These are phyloP conservation scores for Boletus sp. DNA, from an alignment of 768 basidiomycete genomes.

Conservation along the genomic window DNA sequence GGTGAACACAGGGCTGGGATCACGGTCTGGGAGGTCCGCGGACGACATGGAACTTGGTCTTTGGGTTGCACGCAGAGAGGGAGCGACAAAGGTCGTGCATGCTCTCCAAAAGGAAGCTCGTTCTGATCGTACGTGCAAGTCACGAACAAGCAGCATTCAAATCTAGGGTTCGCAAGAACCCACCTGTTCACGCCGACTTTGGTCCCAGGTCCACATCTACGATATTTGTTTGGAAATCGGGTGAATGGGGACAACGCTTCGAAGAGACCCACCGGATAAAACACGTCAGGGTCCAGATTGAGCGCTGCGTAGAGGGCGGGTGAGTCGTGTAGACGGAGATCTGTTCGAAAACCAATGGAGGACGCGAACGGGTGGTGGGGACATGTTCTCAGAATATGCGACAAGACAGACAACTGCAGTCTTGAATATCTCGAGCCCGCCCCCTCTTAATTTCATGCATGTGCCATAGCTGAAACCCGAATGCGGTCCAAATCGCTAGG, in stretches of 20 bases:
- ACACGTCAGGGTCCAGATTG: neutral
- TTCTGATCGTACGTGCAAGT: slow-evolving; percentile 7
- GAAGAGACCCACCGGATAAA: slow-evolving; percentile 8
- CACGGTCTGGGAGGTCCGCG: slow-evolving; percentile 20
- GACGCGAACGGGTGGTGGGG: neutral
- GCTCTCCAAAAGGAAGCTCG: slow-evolving; percentile 13
- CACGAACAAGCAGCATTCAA: neutral
- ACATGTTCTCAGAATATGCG: neutral
- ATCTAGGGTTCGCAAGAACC: neutral
- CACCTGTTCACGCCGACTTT: slow-evolving; percentile 9
- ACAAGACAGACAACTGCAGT: neutral
- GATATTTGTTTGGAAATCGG: neutral
- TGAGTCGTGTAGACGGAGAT: slow-evolving; percentile 15
- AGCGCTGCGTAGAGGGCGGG: neutral
- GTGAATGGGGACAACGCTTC: neutral
- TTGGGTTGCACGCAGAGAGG: slow-evolving; percentile 10
- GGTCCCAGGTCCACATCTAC: slow-evolving; percentile 6
- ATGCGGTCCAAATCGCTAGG: neutral
- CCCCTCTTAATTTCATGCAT: neutral
- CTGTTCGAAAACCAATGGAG: neutral
- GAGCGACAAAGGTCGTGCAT: slow-evolving; percentile 9
- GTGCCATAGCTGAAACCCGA: neutral
- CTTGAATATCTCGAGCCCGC: neutral
- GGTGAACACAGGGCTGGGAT: slow-evolving; percentile 8
- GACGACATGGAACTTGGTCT: slow-evolving; percentile 18